phyloP scores from a whole-genome alignment of 805 yeast genomes.

The Wickerhamiella azymoides region DNA sequence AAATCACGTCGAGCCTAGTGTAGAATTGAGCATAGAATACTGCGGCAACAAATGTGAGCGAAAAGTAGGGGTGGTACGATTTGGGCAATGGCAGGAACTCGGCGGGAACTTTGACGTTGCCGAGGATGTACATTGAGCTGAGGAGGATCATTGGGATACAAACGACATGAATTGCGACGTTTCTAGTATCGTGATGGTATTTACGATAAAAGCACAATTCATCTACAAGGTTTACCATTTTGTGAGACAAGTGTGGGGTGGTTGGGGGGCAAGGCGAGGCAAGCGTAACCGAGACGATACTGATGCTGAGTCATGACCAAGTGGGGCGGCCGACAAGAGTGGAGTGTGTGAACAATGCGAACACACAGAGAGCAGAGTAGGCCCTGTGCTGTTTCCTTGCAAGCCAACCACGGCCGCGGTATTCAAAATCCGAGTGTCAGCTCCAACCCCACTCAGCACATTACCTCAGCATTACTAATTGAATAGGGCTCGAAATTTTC shows the following conservation, averaged over 20 bases:
- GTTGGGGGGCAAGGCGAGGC: neutral
- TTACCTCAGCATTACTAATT: neutral
- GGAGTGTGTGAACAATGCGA: no score
- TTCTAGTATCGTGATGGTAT: conserved; percentile 34
- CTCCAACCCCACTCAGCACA: no score
- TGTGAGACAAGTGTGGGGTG: neutral
- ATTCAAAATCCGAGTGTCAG: no score
- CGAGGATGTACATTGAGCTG: conserved; percentile 34
- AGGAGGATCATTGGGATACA: conserved; percentile 70
- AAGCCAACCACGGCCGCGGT: no score
- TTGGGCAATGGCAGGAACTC: conserved; percentile 6
- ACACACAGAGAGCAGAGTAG: no score
- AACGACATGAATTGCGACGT: conserved; percentile 61
- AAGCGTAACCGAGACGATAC: neutral
- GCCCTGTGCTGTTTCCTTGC: no score
- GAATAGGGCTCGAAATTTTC: neutral
- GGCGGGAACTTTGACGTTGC: conserved; percentile 21
- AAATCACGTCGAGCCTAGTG: conserved; percentile 36
- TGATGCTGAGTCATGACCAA: no score
- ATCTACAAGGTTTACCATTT: conserved; percentile 24
- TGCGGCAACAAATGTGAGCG: conserved; percentile 36
- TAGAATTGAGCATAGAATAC: conserved; percentile 46
- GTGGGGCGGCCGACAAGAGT: no score
- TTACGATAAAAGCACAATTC: conserved; percentile 47
- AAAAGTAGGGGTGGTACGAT: conserved; percentile 21